Conservation (phyloP, 495 filamentous ascomycete species). For the Thermochaetoides thermophila region DNA sequence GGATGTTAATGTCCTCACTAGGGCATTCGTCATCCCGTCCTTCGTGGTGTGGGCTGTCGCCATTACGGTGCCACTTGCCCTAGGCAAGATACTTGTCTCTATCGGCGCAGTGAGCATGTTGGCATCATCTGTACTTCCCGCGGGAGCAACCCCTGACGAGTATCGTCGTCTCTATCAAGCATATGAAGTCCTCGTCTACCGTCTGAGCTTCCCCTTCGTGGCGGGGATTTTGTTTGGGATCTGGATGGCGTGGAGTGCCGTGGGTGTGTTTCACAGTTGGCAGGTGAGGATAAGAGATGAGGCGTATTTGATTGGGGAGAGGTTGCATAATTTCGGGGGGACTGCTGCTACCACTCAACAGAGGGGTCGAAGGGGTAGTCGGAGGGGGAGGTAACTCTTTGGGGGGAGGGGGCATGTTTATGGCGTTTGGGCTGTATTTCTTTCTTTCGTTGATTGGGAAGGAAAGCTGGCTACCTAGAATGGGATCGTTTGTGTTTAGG, state of each 20-base stretch:
- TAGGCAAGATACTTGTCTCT: no score
- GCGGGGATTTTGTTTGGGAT: slow-evolving; percentile 27
- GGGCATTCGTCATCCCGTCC: slow-evolving; percentile 66
- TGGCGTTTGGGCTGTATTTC: no score
- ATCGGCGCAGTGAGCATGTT: no score
- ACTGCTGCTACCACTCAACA: no score
- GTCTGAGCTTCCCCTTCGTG: slow-evolving; percentile 56
- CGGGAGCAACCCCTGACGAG: no score
- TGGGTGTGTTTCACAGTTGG: slow-evolving; percentile 61
- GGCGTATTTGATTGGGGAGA: slow-evolving; percentile 88
- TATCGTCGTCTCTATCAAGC: slow-evolving; percentile 29
- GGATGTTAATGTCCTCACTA: slow-evolving; percentile 60
- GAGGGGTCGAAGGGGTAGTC: no score
- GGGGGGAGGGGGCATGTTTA: no score
- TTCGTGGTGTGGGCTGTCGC: slow-evolving; percentile 41
- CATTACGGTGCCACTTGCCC: slow-evolving; percentile 39
- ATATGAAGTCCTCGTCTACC: slow-evolving; percentile 43
- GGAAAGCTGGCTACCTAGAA: no score
- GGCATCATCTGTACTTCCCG: no score
- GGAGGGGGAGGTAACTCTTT: no score
- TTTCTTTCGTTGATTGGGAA: no score
- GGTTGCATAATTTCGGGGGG: slow-evolving; percentile 83
- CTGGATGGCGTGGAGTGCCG: slow-evolving; percentile 28
- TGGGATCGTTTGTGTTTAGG: no score
- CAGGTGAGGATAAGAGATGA: slow-evolving; percentile 76